Percentiles rank a stretch among this genome's conserved stretches.
phyloP scores from a whole-genome alignment of 192 early-diverging fungal genomes.

The Mortierella claussenii region DNA sequence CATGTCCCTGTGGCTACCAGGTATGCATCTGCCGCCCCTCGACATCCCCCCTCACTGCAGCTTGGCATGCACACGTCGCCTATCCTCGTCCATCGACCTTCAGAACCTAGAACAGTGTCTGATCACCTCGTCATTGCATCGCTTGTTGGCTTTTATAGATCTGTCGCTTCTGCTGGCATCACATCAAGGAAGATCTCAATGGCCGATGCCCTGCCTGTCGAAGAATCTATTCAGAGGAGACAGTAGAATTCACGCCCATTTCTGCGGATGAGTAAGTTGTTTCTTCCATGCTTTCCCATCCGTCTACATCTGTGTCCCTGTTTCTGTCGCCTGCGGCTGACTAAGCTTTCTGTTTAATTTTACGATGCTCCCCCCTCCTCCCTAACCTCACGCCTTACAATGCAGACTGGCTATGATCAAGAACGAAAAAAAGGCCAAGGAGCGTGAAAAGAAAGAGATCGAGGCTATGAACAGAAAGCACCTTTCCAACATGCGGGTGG shows the following conservation, averaged over 20 bases:
- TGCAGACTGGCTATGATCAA: slow-evolving; percentile 60
- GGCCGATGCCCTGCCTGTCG: slow-evolving; percentile 96
- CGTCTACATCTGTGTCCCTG: neutral
- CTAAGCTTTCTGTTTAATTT: too few species aligned
- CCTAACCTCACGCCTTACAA: neutral
- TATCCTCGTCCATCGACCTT: too few species aligned
- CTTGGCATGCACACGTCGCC: too few species aligned
- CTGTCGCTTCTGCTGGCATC: slow-evolving; percentile 99
- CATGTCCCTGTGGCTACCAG: slow-evolving; percentile 99
- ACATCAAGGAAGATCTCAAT: slow-evolving; percentile 95
- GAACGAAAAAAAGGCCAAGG: slow-evolving; percentile 76
- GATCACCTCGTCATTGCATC: neutral
- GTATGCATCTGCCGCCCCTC: slow-evolving; percentile 62
- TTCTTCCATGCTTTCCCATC: neutral
- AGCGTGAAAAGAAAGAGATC: slow-evolving; percentile 91
- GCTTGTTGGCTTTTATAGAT: slow-evolving; percentile 67
- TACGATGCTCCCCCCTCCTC: neutral
- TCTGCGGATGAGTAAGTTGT: slow-evolving; percentile 87
- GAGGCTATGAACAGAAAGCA: slow-evolving; percentile 81
- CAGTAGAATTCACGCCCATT: slow-evolving; percentile 87
- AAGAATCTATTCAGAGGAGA: slow-evolving; percentile 91
- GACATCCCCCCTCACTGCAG: too few species aligned
- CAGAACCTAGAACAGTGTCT: too few species aligned
- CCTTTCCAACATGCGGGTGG: slow-evolving; percentile 91
- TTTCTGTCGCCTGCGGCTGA: neutral